Conservation (phyloP, 2,329 filamentous ascomycete species). For the Biscogniauxia marginata region DNA sequence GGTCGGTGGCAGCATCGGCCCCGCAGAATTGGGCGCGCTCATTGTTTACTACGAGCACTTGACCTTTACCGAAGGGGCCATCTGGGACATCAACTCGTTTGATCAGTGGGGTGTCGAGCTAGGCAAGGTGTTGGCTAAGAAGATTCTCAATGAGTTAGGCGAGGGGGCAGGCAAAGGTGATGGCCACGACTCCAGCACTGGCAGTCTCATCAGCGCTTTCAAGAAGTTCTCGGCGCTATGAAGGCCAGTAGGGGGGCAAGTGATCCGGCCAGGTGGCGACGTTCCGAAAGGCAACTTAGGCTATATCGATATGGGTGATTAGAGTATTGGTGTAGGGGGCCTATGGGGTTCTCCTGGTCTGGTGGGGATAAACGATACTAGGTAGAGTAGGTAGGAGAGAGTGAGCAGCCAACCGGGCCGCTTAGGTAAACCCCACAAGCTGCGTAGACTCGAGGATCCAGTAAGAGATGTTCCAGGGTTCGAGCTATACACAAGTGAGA, state of each 20-base stretch:
- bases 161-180: slow-evolving; percentile 62
- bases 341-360: too few species aligned
- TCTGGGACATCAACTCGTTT: slow-evolving; percentile 99
- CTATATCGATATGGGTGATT: background rate
- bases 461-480: too few species aligned
- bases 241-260: too few species aligned
- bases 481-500: too few species aligned
- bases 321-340: too few species aligned
- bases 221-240: slow-evolving; percentile 67
- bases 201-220: slow-evolving; percentile 86
- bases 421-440: too few species aligned
- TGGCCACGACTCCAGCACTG: slow-evolving; percentile 84
- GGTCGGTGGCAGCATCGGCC: slow-evolving; percentile 86
- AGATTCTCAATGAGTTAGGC: slow-evolving; percentile 83
- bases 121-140: slow-evolving; percentile 94
- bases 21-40: slow-evolving; percentile 86
- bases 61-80: slow-evolving; percentile 93
- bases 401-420: too few species aligned
- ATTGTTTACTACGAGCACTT: slow-evolving; percentile 99
- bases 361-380: too few species aligned
- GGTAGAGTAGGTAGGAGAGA: too few species aligned
- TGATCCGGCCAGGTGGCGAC: too few species aligned
- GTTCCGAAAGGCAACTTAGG: too few species aligned
- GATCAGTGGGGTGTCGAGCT: slow-evolving; percentile 99
- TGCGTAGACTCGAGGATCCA: too few species aligned